Base-by-base conservation (phyloP, 1,139 yeast species). In the Suhomyces maxii region DNA sequence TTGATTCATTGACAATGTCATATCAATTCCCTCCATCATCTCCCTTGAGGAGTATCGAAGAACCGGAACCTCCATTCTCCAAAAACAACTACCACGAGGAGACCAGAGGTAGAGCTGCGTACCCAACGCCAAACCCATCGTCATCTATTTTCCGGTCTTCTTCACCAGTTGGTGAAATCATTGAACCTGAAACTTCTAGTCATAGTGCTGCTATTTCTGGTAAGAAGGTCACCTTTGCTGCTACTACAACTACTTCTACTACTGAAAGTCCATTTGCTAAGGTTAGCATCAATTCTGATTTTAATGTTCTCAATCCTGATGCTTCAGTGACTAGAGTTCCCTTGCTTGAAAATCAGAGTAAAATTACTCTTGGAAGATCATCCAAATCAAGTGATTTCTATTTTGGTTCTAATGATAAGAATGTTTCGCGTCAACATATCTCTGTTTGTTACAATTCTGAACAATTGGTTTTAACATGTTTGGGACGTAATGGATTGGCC, bases 401-500 rank as follows among this genome's bases (percentile, higher is more conserved):
- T 46, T 69, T 85, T 47, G 68, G 78, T 40, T 68, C 83, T 39
- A 67, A 65, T 5, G 79, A 86, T 60, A 82, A 82, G 59, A 75
- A 76, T 39, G 80, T 89, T 32, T 86, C 95, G 8, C 77, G 96
- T 47, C 73, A 77, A 18, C 96, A 89, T 64, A 76, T 85, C 42
- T 55, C 61, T 23, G 54, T 72, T 12, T 55, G 61, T 35, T 62
- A 65, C 49, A 55, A 59, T 39, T 51, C 54, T 7, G 58, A 61
- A 37, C 62, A 55, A 45, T 70, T 62, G 55, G 63, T 54, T 7
- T 63, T 86, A 45, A 75, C 73, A 39, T 87, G 95, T 59, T 59
- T 80, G 49, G 95, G 95, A 1, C 77, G 80, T 68, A 87, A 87
- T 58, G 95, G 95, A 5, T 67, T 84, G 48, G 80, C 79, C 18